A percentile compares a stretch with the other conserved stretches of the same genome.
Evolutionary conservation across 2,329 filamentous ascomycete genomes (phyloP).

Genomic region (Sclerotinia glacialis): DNA sequence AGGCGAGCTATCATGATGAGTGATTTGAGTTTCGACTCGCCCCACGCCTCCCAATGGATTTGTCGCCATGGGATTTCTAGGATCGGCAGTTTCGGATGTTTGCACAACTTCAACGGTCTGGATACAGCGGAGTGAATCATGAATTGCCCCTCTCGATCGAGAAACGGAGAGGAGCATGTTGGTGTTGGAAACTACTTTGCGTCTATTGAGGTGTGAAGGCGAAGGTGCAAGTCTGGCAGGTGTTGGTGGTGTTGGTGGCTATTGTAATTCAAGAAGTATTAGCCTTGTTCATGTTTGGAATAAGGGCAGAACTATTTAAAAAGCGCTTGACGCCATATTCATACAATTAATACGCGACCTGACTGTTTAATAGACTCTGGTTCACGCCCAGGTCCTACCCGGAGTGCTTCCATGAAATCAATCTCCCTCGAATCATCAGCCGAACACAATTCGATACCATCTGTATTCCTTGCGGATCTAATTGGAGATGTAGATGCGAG

Average conservation of each 20-base stretch:
- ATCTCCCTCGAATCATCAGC: slow-evolving; percentile 11
- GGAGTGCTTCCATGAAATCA: slow-evolving; percentile 9
- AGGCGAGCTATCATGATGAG: slow-evolving; percentile 2
- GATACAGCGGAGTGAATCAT: background rate
- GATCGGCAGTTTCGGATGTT: background rate
- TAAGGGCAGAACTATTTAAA: too few relatives aligned
- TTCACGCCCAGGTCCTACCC: background rate
- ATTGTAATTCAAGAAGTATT: background rate
- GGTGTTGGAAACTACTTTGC: background rate
- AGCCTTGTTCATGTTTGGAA: background rate
- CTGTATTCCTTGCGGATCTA: background rate
- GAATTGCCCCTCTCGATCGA: background rate
- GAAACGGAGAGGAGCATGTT: slow-evolving; percentile 2
- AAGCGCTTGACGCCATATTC: background rate
- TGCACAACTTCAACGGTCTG: slow-evolving; percentile 14
- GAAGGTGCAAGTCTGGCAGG: background rate
- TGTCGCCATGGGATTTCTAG: background rate
- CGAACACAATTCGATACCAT: background rate
- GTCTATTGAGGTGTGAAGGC: background rate
- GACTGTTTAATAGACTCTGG: background rate
- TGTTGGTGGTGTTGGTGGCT: background rate
- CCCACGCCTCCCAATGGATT: background rate
- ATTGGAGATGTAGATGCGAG: background rate
- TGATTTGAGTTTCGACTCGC: slow-evolving; percentile 12
- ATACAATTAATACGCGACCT: background rate